Conservation (phyloP, 2,329 filamentous ascomycete genomes). For the Colletotrichum tamarilloi region DNA sequence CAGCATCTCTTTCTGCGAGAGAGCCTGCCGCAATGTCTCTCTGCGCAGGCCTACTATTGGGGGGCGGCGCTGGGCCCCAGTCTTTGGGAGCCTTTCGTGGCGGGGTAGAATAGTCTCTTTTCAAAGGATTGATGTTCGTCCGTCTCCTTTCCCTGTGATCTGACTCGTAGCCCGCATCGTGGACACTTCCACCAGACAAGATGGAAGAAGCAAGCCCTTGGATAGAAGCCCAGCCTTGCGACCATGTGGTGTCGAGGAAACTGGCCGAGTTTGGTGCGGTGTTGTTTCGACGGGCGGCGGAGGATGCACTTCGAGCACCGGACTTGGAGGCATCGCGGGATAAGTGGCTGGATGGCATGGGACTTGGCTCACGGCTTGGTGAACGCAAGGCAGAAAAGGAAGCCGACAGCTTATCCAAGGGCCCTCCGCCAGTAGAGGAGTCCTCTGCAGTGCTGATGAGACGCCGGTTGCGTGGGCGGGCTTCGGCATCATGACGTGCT, state of each 20-base stretch:
- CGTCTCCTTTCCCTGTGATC: constrained; percentile 29
- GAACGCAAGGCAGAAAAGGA: constrained; percentile 46
- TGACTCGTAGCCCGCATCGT: constrained; percentile 34
- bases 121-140: constrained; percentile 20
- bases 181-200: constrained; percentile 47
- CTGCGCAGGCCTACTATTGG: constrained; percentile 49
- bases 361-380: constrained; percentile 58
- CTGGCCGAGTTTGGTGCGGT: constrained; percentile 50
- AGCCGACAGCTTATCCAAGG: constrained; percentile 40
- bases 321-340: constrained; percentile 13
- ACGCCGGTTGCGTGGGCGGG: constrained; percentile 64
- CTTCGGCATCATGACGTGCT: constrained; percentile 53
- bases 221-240: constrained; percentile 66
- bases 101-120: constrained; percentile 30
- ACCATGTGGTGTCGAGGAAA: constrained; percentile 63
- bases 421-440: constrained; percentile 44
- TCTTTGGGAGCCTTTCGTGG: constrained; percentile 42
- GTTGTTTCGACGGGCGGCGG: constrained; percentile 27
- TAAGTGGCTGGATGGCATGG: constrained; percentile 55
- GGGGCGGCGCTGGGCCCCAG: constrained; percentile 65
- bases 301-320: constrained; percentile 1
- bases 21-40: constrained; percentile 66
- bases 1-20: constrained; percentile 62
- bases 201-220: constrained; percentile 64
- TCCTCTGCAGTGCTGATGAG: constrained; percentile 47